Percentiles rank a stretch among this genome's conserved stretches.
These are phyloP conservation scores for Solanum hybrid DNA, from an alignment of 305 asterid species.

Conservation along the genomic window DNA sequence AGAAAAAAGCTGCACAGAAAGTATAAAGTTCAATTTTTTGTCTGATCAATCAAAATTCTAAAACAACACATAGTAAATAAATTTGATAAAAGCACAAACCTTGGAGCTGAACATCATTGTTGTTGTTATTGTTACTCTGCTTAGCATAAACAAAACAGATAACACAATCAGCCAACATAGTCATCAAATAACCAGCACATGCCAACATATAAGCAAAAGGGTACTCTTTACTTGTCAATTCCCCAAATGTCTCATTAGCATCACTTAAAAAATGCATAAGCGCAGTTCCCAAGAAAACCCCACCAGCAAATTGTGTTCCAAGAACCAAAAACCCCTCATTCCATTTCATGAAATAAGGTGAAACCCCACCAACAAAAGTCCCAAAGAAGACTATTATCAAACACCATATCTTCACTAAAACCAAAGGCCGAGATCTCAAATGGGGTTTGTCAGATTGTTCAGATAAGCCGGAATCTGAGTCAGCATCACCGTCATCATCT, in stretches of 20 bases:
- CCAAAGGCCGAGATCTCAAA: constrained; percentile 50
- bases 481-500: constrained; percentile 10
- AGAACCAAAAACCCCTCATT: constrained; percentile 67
- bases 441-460: constrained; percentile 36
- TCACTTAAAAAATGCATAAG: constrained; percentile 91
- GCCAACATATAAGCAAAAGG: constrained; percentile 93
- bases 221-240: constrained; percentile 50
- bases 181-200: constrained; percentile 61
- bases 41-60: neutral
- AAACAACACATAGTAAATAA: neutral
- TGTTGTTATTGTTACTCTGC: neutral
- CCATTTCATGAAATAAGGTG: constrained; percentile 83
- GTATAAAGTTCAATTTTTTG: neutral
- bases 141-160: constrained; percentile 49
- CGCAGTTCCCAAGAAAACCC: constrained; percentile 80
- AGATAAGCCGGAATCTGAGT: constrained; percentile 18
- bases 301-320: constrained; percentile 94
- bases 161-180: constrained; percentile 73
- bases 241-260: constrained; percentile 66
- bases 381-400: constrained; percentile 57
- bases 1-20: neutral
- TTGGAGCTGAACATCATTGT: constrained; percentile 27
- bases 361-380: constrained; percentile 73
- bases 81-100: constrained; percentile 27
- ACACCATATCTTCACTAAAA: constrained; percentile 73